These are phyloP conservation scores for Nannochloropsis salina DNA, from an alignment of 108 stramenopile species.

Conservation along the genomic window DNA sequence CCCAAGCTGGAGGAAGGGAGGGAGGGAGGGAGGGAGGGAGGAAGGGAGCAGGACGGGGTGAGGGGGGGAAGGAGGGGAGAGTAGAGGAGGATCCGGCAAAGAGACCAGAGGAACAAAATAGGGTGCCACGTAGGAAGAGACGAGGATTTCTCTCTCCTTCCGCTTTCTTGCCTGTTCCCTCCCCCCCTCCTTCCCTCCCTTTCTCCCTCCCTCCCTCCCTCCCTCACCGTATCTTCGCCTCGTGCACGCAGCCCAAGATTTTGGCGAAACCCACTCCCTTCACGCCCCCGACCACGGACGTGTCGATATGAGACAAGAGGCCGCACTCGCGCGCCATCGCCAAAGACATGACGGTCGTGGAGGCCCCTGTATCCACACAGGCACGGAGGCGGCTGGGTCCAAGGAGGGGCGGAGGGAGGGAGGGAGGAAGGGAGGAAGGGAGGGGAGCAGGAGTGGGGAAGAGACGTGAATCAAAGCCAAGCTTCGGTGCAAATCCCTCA, in stretches of 20 bases:
- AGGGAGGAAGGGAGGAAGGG: background rate
- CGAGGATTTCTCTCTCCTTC: too few relatives aligned
- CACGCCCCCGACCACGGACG: background rate
- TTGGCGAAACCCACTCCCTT: background rate
- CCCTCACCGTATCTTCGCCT: background rate
- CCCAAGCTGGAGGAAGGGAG: background rate
- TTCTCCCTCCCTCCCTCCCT: background rate
- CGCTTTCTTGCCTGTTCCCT: too few relatives aligned
- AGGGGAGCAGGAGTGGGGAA: background rate
- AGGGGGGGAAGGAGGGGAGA: background rate
- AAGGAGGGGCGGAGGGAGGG: background rate
- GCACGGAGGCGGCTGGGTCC: background rate
- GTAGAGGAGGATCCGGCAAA: background rate
- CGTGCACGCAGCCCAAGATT: background rate
- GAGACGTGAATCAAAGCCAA: background rate
- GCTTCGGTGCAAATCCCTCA: too few relatives aligned
- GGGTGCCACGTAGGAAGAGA: background rate
- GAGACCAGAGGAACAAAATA: background rate
- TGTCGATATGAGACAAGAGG: background rate
- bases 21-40: background rate
- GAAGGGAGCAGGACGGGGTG: too few relatives aligned
- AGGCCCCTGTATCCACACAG: background rate
- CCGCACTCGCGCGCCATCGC: background rate
- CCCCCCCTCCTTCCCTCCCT: background rate
- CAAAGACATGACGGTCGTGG: background rate